Evolutionary conservation across 2,329 filamentous ascomycete species (phyloP), one percentile per base, ranked within the genome.

Genomic region (Aspergillus viridinutans): DNA sequence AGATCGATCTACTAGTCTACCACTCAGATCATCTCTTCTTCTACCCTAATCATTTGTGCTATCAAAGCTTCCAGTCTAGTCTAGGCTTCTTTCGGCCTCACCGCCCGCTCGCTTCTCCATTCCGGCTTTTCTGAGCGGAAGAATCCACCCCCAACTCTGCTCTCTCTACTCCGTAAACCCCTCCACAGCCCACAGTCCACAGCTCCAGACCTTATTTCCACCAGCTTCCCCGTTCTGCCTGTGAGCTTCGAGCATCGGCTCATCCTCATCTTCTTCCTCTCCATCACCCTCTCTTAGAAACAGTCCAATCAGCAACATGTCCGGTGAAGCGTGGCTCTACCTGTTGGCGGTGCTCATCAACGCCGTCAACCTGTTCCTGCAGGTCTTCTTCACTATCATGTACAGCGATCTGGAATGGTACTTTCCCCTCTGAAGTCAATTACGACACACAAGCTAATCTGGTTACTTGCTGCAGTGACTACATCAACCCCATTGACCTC

Each of bases 341-440:
- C 87, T 99, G 71, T 84, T 99, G 79, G 88, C 93, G 80, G 95
- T 99, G 78, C 85, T 99, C 76, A 95, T 99, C 83, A 99, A 99
- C 82, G 94, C 94, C 81, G 92, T 99, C 86, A 99, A 99, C 83
- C 85, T 99, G 73, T 99, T 99, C 80, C 85, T 99, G 57, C 95
- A 99, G 82, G 94, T 99, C 70, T 99, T 99, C 85, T 99, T 99
- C 82, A 99, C 94, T 58, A 99, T 99, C 74, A 99, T 99, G 95
- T 99, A 97, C 81, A 96, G 91, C 78, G 94, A 99, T 84, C 80
- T 99, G 71, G 94, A 99, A 89, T 99, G 94, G 92, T 96, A 81
- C 72, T 90, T 83, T n/a, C 17, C 29, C 48, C 32, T 35, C 32
- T 17, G 12, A 57, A 54, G 50, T 50, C 53, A 50, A 50, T 38